Conservation (phyloP, 768 basidiomycete species). For the Cyclocybe cylindracea region DNA sequence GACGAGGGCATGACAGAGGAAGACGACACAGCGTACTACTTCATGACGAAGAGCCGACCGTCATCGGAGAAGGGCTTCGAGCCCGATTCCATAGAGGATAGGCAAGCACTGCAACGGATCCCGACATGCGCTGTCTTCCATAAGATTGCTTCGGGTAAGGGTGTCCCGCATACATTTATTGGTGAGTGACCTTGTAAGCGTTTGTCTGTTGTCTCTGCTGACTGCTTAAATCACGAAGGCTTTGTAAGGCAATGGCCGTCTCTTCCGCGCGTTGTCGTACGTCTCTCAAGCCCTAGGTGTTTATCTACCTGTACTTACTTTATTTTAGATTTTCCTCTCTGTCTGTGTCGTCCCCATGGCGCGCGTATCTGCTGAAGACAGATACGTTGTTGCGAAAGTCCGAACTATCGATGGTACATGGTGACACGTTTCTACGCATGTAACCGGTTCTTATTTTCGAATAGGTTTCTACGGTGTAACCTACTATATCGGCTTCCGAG, state of each 20-base stretch:
- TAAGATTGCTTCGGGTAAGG: constrained; percentile 50
- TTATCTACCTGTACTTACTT: neutral
- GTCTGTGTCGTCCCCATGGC: constrained; percentile 53
- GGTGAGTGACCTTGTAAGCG: constrained; percentile 25
- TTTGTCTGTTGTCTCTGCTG: neutral
- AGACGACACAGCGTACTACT: constrained; percentile 18
- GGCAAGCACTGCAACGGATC: constrained; percentile 38
- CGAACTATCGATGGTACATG: constrained; percentile 49
- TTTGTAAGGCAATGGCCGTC: constrained; percentile 70
- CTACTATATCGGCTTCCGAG: constrained; percentile 64
- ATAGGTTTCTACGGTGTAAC: constrained; percentile 63
- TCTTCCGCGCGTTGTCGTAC: constrained; percentile 63
- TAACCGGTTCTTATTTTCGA: neutral
- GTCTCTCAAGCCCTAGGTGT: constrained; percentile 19
- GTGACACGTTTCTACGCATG: neutral
- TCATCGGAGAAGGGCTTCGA: constrained; percentile 14
- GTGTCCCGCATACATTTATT: constrained; percentile 66
- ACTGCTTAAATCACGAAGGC: constrained; percentile 25
- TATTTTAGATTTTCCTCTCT: constrained; percentile 59
- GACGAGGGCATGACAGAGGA: constrained; percentile 14
- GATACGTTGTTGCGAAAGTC: constrained; percentile 60
- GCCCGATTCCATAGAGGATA: constrained; percentile 15
- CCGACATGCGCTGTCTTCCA: constrained; percentile 60
- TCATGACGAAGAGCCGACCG: constrained; percentile 17
- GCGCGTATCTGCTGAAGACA: constrained; percentile 47